These are phyloP conservation scores for Hibiscus trionum DNA, from an alignment of 345 rosid species.

Conservation along the genomic window DNA sequence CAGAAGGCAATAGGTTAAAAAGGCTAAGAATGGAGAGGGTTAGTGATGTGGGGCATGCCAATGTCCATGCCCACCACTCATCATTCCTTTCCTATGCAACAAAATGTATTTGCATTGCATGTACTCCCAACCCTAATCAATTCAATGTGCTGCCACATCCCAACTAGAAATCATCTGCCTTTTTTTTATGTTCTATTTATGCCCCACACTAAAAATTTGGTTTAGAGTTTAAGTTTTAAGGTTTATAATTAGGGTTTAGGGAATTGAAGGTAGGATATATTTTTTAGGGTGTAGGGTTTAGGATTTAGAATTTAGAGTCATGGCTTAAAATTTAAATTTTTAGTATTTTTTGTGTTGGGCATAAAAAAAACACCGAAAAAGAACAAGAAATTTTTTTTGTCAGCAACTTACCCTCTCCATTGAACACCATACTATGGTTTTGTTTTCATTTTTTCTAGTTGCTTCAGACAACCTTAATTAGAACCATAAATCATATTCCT, in stretches of 20 bases:
- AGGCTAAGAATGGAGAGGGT: not conserved
- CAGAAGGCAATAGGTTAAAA: not conserved
- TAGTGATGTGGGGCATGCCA: not conserved
- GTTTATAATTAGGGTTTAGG: no score
- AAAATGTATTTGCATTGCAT: not conserved
- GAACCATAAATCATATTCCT: not conserved
- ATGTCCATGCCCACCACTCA: not conserved
- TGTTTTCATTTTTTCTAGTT: not conserved
- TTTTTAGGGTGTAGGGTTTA: no score
- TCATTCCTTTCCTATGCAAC: constrained; percentile 1
- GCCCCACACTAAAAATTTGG: no score
- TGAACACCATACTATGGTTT: not conserved
- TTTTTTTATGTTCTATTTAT: no score
- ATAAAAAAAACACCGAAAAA: no score
- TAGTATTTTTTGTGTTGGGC: no score
- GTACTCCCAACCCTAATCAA: not conserved
- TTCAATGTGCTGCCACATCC: not conserved
- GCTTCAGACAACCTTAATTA: not conserved
- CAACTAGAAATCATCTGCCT: no score
- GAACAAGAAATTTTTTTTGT: no score
- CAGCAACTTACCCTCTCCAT: not conserved
- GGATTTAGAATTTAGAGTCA: no score
- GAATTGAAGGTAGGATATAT: no score
- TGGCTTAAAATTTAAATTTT: no score
- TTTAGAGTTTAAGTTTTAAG: no score